Evolutionary conservation across 495 filamentous ascomycete species (phyloP), one percentile per base, ranked within the genome.

Genomic region (Aspergillus egyptiacus): DNA sequence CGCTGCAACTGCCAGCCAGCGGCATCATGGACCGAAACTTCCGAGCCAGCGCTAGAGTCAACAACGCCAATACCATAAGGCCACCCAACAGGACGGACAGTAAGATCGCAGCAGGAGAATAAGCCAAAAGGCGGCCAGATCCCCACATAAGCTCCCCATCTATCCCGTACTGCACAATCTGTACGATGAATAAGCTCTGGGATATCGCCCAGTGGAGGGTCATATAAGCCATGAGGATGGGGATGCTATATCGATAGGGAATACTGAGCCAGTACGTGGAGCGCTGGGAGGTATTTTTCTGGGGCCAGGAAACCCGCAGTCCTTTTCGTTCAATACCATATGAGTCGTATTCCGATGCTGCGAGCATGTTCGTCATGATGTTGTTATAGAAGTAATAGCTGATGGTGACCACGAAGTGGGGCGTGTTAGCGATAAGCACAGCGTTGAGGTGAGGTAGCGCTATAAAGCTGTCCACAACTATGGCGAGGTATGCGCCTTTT

Each of bases 261-360:
- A 75, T 14, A 11, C 61, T 57, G 10, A 75, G 65, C 36, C 55
- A 74, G 43, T 74, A 72, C 10, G 68, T 71, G 3, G 68, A 65
- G 0, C 59, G 59, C 48, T 76, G 72, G 46, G 77, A 68, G 2
- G 52, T 50, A 1, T 65, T 65, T 31, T 55, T 48, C 0, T 33
- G 19, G 4, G 73, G 72, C 17, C 60, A 54, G 1, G 75, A 72
- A 2, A 80, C 72, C 5, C 78, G 65, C 0, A 81, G 62, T 1
- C 56, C 37, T 43, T 68, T 70, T 7, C 59, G 50, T 2, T 31
- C 19, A 6, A 27, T 34, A 0, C 63, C 63, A 25, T 62, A 69
- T 0, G 50, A 43, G 25, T 42, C 57, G 53, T 66, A 74, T 48
- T 76, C 59, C 3, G 59, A 14, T 6, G 58, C 60, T 14, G 62